These are phyloP conservation scores for Mycosphaerella sp. DNA, from an alignment of 2,329 filamentous ascomycete species.

Conservation along the genomic window DNA sequence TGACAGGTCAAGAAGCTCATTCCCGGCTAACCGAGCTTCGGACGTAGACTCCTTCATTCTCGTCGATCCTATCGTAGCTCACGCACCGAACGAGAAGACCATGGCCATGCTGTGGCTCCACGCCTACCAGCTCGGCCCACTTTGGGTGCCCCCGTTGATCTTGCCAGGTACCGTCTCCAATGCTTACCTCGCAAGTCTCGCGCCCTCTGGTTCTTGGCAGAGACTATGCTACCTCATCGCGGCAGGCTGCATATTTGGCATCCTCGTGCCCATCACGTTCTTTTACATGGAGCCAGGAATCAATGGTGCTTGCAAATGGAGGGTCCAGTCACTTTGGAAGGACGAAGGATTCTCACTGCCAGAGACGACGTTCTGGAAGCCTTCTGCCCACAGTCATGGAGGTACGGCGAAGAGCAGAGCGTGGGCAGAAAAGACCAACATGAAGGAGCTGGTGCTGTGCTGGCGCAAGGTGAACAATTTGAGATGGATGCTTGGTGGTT, in stretches of 20 bases:
- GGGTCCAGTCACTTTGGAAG: constrained; percentile 32
- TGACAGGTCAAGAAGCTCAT: neutral
- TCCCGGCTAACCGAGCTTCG: neutral
- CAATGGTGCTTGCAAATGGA: constrained; percentile 39
- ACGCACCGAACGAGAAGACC: constrained; percentile 31
- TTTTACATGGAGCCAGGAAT: constrained; percentile 38
- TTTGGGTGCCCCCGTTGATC: constrained; percentile 36
- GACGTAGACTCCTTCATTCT: constrained; percentile 33
- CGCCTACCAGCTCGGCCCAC: constrained; percentile 35
- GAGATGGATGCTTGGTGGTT: constrained; percentile 22
- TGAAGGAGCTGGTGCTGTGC: constrained; percentile 26
- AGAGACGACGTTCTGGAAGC: constrained; percentile 22
- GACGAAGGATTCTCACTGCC: constrained; percentile 25
- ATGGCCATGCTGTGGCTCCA: constrained; percentile 39
- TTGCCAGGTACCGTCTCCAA: constrained; percentile 34
- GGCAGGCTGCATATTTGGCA: constrained; percentile 28
- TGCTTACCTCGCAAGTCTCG: constrained; percentile 24
- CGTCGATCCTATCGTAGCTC: constrained; percentile 33
- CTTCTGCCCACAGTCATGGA: constrained; percentile 26
- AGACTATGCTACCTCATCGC: constrained; percentile 25
- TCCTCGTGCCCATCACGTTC: constrained; percentile 36
- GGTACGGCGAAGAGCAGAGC: constrained; percentile 17
- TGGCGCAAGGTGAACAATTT: constrained; percentile 27
- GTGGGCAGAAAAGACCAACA: constrained; percentile 25
- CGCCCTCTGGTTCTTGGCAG: neutral